Evolutionary conservation across 192 early-diverging fungal species (phyloP).

Genomic region (Mortierella claussenii): DNA sequence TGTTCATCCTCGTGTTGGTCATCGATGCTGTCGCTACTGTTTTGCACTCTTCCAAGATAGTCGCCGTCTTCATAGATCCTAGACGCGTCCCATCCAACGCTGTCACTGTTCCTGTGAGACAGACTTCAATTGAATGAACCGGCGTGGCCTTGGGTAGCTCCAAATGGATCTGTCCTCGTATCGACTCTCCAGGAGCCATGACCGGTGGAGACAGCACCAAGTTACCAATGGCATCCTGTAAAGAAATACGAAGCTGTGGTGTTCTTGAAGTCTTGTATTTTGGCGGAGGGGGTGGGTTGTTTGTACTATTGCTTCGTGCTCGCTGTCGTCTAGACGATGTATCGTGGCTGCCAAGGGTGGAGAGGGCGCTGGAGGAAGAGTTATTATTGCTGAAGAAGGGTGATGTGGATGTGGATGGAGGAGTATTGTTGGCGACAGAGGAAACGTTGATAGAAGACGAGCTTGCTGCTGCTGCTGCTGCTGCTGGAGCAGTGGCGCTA

Average conservation of each 20-base stretch:
- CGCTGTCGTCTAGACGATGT: conserved; percentile 23
- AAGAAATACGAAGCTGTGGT: conserved; percentile 46
- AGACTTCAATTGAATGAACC: conserved; percentile 49
- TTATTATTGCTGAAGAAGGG: not conserved
- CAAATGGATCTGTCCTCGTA: conserved; percentile 45
- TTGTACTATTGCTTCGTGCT: conserved; percentile 29
- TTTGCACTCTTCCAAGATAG: conserved; percentile 46
- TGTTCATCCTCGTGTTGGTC: conserved; percentile 41
- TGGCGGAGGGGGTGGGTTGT: conserved; percentile 48
- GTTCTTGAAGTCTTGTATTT: conserved; percentile 48
- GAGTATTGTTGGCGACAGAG: conserved; percentile 3
- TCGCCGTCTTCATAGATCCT: conserved; percentile 47
- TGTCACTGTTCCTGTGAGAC: conserved; percentile 44
- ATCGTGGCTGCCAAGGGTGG: not conserved
- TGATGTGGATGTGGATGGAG: not conserved
- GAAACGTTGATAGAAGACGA: conserved; percentile 29
- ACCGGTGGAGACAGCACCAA: conserved; percentile 41
- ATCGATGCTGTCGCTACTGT: conserved; percentile 49
- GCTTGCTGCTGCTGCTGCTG: conserved; percentile 6
- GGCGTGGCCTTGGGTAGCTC: conserved; percentile 48
- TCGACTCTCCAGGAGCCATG: conserved; percentile 50
- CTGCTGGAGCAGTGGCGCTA: no score
- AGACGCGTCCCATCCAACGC: conserved; percentile 42
- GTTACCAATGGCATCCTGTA: conserved; percentile 41
- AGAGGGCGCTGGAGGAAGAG: not conserved